These are phyloP conservation scores for Purpureocillium takamizusanense DNA, from an alignment of 2,329 filamentous ascomycete genomes.

Conservation along the genomic window DNA sequence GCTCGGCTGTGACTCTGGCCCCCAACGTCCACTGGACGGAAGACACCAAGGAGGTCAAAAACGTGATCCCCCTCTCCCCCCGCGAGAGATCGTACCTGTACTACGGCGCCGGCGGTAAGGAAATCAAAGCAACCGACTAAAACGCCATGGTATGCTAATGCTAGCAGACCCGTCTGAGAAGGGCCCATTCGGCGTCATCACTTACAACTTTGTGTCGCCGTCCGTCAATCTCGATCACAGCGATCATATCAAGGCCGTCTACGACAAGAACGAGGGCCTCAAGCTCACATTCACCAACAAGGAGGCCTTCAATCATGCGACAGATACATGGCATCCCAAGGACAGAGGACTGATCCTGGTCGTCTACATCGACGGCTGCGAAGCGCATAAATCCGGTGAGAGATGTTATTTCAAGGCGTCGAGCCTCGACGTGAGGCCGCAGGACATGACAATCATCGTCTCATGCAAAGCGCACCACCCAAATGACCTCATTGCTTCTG, in stretches of 20 bases:
- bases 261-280: conserved; percentile 3
- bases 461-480: conserved; percentile 11
- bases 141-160: too few relatives aligned
- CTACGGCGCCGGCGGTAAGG: too few relatives aligned
- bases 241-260: conserved; percentile 9
- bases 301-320: conserved; percentile 13
- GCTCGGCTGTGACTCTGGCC: too few relatives aligned
- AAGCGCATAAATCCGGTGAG: conserved; percentile 13
- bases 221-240: conserved; percentile 19
- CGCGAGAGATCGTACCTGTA: too few relatives aligned
- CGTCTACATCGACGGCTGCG: conserved; percentile 14
- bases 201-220: too few relatives aligned
- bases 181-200: too few relatives aligned
- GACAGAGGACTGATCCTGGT: conserved; percentile 15
- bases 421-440: conserved; percentile 8
- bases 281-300: conserved; percentile 8
- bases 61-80: too few relatives aligned
- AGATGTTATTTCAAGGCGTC: conserved; percentile 21
- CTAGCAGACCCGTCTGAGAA: too few relatives aligned
- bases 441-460: conserved; percentile 9
- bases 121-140: too few relatives aligned
- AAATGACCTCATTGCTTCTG: conserved; percentile 11
- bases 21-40: too few relatives aligned
- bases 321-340: conserved; percentile 10
- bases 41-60: too few relatives aligned